Evolutionary conservation across 169 alveolate species (phyloP).

Genomic region (Fabrea salina): DNA sequence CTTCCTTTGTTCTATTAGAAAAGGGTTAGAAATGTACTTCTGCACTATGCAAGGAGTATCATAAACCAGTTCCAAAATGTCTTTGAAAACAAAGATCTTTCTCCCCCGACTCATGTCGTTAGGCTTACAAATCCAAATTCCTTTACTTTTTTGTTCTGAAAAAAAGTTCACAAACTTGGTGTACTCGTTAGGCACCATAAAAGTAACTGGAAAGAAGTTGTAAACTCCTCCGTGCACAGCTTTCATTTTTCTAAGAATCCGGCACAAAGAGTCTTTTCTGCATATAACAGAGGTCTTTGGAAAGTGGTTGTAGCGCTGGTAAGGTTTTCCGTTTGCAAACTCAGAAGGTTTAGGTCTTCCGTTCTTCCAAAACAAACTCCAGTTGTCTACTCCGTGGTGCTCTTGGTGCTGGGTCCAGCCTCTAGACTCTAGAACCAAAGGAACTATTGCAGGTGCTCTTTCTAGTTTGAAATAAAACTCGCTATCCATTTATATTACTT

Average conservation of each 20-base stretch:
- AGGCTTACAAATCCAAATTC: slow-evolving; percentile 64
- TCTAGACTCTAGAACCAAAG: too few species aligned
- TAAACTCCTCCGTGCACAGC: slow-evolving; percentile 54
- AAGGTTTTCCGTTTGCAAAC: slow-evolving; percentile 33
- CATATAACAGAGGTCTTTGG: slow-evolving; percentile 51
- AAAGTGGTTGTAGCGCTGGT: slow-evolving; percentile 58
- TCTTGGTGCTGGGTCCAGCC: too few species aligned
- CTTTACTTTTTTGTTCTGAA: slow-evolving; percentile 15
- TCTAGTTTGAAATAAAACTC: background rate
- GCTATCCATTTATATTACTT: background rate
- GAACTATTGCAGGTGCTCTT: too few species aligned
- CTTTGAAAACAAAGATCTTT: slow-evolving; percentile 54
- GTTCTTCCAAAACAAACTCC: background rate
- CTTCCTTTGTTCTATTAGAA: slow-evolving; percentile 50
- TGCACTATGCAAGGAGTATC: slow-evolving; percentile 16
- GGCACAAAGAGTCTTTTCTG: slow-evolving; percentile 60
- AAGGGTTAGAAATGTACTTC: slow-evolving; percentile 5
- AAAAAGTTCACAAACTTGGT: slow-evolving; percentile 25
- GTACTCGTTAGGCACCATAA: slow-evolving; percentile 67
- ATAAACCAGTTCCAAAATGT: slow-evolving; percentile 42
- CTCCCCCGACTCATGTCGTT: slow-evolving; percentile 54
- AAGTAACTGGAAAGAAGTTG: slow-evolving; percentile 66
- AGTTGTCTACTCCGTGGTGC: too few species aligned
- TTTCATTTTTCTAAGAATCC: slow-evolving; percentile 52
- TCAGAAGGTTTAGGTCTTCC: slow-evolving; percentile 55